These are phyloP conservation scores for Trichoderma simmonsii DNA, from an alignment of 2,329 filamentous ascomycete genomes.

Conservation along the genomic window DNA sequence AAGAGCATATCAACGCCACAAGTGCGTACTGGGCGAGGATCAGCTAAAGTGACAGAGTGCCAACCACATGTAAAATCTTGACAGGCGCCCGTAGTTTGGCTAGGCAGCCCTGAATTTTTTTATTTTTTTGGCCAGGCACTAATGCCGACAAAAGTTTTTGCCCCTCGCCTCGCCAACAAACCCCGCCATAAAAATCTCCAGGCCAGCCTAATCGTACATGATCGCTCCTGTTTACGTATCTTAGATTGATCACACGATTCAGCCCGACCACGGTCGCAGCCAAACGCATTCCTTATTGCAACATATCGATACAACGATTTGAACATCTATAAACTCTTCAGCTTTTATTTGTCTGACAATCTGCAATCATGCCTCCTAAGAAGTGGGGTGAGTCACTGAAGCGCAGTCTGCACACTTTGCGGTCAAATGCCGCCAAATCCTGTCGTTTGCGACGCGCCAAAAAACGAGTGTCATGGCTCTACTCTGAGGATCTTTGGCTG, in stretches of 20 bases:
- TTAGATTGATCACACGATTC: conserved; percentile 5
- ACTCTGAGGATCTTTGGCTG: background rate
- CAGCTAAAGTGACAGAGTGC: background rate
- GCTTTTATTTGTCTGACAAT: background rate
- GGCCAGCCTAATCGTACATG: background rate
- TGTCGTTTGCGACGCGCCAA: conserved; percentile 12
- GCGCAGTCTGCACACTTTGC: background rate
- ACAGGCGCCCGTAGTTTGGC: background rate
- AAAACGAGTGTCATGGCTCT: conserved; percentile 11
- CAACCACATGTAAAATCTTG: background rate
- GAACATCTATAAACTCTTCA: background rate
- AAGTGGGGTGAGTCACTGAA: conserved; percentile 41
- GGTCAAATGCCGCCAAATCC: background rate
- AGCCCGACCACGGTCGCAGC: background rate
- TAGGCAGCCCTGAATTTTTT: background rate
- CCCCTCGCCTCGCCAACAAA: conserved; percentile 2
- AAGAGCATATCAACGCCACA: background rate
- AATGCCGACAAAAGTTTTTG: conserved; percentile 8
- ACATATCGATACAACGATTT: background rate
- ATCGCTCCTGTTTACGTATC: conserved; percentile 1
- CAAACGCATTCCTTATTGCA: background rate
- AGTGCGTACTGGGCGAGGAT: background rate
- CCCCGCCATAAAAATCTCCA: conserved; percentile 12
- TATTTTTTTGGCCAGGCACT: background rate
- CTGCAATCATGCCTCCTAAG: conserved; percentile 41